Evolutionary conservation across 345 rosid species (phyloP), one percentile per base, ranked within the genome.

Genomic region (Arabidopsis suecica): DNA sequence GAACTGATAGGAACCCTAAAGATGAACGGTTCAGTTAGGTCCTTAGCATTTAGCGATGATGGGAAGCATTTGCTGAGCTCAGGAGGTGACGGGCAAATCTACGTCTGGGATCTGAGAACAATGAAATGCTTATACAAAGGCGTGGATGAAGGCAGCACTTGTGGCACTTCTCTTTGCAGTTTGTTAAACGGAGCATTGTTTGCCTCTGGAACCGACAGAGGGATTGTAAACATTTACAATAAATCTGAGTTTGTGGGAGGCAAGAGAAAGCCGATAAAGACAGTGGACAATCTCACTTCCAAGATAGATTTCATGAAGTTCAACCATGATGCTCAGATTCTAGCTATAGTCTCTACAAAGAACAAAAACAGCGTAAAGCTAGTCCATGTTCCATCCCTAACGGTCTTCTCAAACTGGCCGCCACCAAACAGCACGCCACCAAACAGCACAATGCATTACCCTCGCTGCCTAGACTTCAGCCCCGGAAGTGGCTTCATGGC

Each of bases 401-500:
- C 91, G 0, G 89, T 84, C 1, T 91, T 88, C 81, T 91, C 94
- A 6, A 95, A 89, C 84, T 94, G 91, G 91, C 93, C 95, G 11
- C 90, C 89, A 7, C 77, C 83, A 18, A 91, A 90, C 58, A 70
- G 51, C 40, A 73, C 79, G 11, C 90, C 89, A 7, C 77, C 83
- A 18, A 91, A 90, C 58, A 70, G 51, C 40, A 73, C 79, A 14
- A 47, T 91, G 51, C 87, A 85, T 28, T 86, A 85, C 74, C 96
- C 96, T 44, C 88, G 90, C 3, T 87, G 96, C 68, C n/a, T 91
- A 82, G 97, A 94, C 80, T 90, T 91, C 80, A 94, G 97, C 68
- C 98, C 96, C 3, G 96, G 90, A 47, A 86, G 97, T 75, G 97
- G 98, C 18, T 94, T 91, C 82, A 84, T 90, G 93, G 98, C 92